phyloP scores from a whole-genome alignment of 139 green algal species.

The Haematococcus lacustris region DNA sequence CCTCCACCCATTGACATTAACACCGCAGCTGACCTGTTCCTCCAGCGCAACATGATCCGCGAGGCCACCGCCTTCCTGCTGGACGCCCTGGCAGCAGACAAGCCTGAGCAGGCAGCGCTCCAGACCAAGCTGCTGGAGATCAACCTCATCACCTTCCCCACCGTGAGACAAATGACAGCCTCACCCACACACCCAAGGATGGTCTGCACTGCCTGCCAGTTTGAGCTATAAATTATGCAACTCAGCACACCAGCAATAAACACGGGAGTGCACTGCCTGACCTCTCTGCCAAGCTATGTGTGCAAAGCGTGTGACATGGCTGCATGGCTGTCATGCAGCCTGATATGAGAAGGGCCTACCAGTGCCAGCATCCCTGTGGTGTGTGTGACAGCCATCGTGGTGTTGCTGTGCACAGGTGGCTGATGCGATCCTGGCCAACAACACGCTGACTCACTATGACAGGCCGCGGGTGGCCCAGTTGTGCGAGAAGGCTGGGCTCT shows the following conservation, averaged over 20 bases:
- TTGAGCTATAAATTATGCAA: too few relatives aligned
- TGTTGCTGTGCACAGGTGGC: constrained; percentile 74
- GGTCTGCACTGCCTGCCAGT: too few relatives aligned
- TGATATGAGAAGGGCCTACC: too few relatives aligned
- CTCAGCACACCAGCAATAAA: too few relatives aligned
- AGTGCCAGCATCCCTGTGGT: too few relatives aligned
- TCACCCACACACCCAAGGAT: too few relatives aligned
- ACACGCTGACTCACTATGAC: constrained; percentile 95
- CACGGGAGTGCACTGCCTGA: too few relatives aligned
- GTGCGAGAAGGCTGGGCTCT: constrained; percentile 97
- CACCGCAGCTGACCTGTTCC: constrained; percentile 94
- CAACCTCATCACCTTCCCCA: constrained; percentile 97
- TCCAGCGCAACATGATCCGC: constrained; percentile 59
- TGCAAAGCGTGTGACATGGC: too few relatives aligned
- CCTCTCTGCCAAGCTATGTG: too few relatives aligned
- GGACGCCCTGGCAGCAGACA: constrained; percentile 88
- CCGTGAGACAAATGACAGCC: constrained; percentile 37
- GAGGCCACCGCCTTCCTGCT: constrained; percentile 97
- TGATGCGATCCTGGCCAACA: constrained; percentile 93
- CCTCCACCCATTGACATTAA: constrained; percentile 52
- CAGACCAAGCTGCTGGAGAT: constrained; percentile 94
- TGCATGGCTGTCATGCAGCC: too few relatives aligned
- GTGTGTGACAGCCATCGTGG: too few relatives aligned
- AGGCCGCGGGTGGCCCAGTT: constrained; percentile 92
- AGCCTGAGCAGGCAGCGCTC: constrained; percentile 76